phyloP scores from a whole-genome alignment of 352 stramenopile species.

The Phytophthora syringae region DNA sequence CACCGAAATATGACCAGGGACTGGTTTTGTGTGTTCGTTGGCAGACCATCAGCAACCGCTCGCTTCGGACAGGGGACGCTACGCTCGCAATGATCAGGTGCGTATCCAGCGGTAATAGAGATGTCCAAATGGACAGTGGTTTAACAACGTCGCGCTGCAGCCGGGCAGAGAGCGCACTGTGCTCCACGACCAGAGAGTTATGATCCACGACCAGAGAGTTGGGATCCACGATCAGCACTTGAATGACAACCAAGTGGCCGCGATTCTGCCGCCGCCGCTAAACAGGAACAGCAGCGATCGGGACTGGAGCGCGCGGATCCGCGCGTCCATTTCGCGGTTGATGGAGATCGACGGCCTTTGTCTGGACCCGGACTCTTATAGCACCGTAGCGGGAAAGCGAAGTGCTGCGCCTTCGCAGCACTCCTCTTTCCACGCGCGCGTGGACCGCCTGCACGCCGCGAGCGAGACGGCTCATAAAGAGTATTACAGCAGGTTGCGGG shows the following conservation, averaged over 20 bases:
- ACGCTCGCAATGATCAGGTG: slow-evolving; percentile 9
- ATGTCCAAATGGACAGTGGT: not conserved
- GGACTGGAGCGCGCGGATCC: slow-evolving; percentile 31
- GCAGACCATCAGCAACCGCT: slow-evolving; percentile 1
- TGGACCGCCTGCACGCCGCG: slow-evolving; percentile 23
- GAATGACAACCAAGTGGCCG: not conserved
- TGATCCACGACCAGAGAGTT: not conserved
- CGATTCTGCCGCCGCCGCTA: too few species aligned
- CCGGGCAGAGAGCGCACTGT: too few species aligned
- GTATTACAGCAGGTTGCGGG: slow-evolving; percentile 62
- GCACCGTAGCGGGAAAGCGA: slow-evolving; percentile 36
- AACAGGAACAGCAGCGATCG: slow-evolving; percentile 9
- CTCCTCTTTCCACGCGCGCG: slow-evolving; percentile 38
- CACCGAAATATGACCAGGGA: slow-evolving; percentile 15
- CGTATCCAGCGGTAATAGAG: not conserved
- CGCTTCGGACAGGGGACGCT: not conserved
- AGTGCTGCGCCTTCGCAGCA: slow-evolving; percentile 38
- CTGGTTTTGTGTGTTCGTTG: slow-evolving; percentile 8
- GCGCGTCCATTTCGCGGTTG: slow-evolving; percentile 35
- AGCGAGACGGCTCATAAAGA: slow-evolving; percentile 46
- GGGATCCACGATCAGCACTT: not conserved
- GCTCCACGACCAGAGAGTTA: not conserved
- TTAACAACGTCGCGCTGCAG: slow-evolving; percentile 8
- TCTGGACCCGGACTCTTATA: slow-evolving; percentile 22
- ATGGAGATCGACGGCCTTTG: slow-evolving; percentile 39